Conservation (phyloP, 495 filamentous ascomycete genomes). For the Penicillium coffeae region DNA sequence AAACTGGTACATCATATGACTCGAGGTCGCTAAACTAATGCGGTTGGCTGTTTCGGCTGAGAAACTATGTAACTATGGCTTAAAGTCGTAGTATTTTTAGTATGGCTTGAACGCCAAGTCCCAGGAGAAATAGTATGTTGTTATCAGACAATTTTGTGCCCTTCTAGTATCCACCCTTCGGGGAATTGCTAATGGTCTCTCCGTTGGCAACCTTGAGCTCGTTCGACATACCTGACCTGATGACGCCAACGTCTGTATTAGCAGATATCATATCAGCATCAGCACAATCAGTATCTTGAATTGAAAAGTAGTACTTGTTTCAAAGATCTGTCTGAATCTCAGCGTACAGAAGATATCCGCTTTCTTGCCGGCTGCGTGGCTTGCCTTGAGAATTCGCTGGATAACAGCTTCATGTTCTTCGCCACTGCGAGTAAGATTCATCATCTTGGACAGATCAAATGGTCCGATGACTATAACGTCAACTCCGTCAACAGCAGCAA, state of each 20-base stretch:
- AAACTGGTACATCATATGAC: no score
- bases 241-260: constrained; percentile 55
- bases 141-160: no score
- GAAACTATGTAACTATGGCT: no score
- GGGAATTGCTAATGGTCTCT: no score
- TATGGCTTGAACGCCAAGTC: no score
- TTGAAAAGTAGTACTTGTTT: no score
- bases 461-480: constrained; percentile 54
- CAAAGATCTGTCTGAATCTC: not conserved
- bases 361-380: constrained; percentile 64
- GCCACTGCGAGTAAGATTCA: constrained; percentile 33
- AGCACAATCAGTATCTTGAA: constrained; percentile 49
- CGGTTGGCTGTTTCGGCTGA: no score
- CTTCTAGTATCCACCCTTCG: no score
- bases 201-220: constrained; percentile 33
- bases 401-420: constrained; percentile 59
- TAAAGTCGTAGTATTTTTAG: no score
- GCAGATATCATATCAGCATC: constrained; percentile 73
- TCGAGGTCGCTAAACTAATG: no score
- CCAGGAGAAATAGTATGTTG: no score
- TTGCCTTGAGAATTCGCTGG: constrained; percentile 56
- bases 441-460: constrained; percentile 44
- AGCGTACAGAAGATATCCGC: constrained; percentile 68
- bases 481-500: constrained; percentile 41
- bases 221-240: constrained; percentile 35